Evolutionary conservation across 805 yeast genomes (phyloP).

Genomic region (Wickerhamia fluorescens): DNA sequence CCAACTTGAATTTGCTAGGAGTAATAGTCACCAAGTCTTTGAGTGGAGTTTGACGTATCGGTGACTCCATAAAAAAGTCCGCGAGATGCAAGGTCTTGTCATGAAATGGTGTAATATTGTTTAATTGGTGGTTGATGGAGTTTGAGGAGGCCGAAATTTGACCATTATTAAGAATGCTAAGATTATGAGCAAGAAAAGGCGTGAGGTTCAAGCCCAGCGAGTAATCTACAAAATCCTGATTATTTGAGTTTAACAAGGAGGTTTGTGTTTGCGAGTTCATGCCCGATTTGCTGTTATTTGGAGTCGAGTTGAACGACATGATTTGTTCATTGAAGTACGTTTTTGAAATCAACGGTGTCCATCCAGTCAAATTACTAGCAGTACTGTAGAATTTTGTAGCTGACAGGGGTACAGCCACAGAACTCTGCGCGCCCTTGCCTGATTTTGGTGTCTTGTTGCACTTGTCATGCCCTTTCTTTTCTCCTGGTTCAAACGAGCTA

Average conservation of each 20-base stretch:
- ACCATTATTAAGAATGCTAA: conserved; percentile 15
- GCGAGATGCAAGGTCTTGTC: conserved; percentile 35
- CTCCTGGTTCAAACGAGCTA: no score
- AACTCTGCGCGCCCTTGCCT: no score
- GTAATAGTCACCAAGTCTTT: conserved; percentile 33
- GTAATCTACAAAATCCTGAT: conserved; percentile 19
- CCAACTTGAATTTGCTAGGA: conserved; percentile 28
- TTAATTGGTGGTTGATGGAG: conserved; percentile 16
- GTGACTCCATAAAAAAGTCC: conserved; percentile 40
- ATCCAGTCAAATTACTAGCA: conserved; percentile 20
- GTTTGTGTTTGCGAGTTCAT: conserved; percentile 2
- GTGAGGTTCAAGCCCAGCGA: conserved; percentile 33
- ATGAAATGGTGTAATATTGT: conserved; percentile 35
- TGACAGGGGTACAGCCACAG: conserved; percentile 16
- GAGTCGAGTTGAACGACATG: conserved; percentile 29
- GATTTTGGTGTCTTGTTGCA: conserved; percentile 1
- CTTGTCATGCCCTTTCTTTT: no score
- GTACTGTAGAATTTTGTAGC: conserved; percentile 14
- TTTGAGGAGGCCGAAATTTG: conserved; percentile 11
- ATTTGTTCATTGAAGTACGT: conserved; percentile 30
- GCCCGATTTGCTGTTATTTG: conserved; percentile 21
- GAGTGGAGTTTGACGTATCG: conserved; percentile 25
- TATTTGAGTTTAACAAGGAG: conserved; percentile 3
- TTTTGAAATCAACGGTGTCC: conserved; percentile 38
- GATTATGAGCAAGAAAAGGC: conserved; percentile 33